Base-by-base conservation (phyloP, 306 rosid species). In the Malus sylvestris region DNA sequence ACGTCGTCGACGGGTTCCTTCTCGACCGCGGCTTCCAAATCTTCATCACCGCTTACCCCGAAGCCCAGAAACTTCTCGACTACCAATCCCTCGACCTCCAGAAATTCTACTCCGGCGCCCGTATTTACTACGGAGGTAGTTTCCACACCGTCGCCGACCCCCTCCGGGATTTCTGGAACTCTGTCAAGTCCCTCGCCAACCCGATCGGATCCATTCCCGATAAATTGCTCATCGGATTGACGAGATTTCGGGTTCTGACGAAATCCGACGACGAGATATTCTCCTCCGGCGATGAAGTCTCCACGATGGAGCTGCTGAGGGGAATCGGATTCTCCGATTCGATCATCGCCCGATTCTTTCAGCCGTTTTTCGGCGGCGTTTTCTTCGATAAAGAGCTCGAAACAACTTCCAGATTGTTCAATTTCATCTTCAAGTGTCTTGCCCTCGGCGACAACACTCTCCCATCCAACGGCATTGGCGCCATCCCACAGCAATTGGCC, bases 71-170 rank as follows among this genome's bases (percentile, higher is more conserved):
- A 22, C 96, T 95, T 57, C 96, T 92, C 77, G 59, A 92, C 51
- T 95, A 90, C 80, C 30, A 82, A 57, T 49, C 91, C 61, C 84
- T 92, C 5, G 73, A 87, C 72, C 91, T 95, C 68, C 90, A 71
- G 1, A 88, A 70, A 15, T 95, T 95, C 86, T 95, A 95, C 60
- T 92, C 93, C 32, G 93, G 96, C 18, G 92, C 97, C 0, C 80
- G 73, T 23, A 78, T 90, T 67, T 92, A 87, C 81, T 83, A 84
- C 83, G 15, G 76, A 30, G 92, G 90, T 25, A 66, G 80, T 62
- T 92, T 95, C 82, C 93, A 92, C 95, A 92, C 89, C 60, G 93
- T 95, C n/a, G 91, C 96, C 1, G 87, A 95, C 35, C 96, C 98
- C 19, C 35, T 90, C 3, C 88, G 93, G 45, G 94, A 94, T 64